Evolutionary conservation across 2,329 filamentous ascomycete species (phyloP), one percentile per base, ranked within the genome.

Genomic region (Fusarium aywerte): DNA sequence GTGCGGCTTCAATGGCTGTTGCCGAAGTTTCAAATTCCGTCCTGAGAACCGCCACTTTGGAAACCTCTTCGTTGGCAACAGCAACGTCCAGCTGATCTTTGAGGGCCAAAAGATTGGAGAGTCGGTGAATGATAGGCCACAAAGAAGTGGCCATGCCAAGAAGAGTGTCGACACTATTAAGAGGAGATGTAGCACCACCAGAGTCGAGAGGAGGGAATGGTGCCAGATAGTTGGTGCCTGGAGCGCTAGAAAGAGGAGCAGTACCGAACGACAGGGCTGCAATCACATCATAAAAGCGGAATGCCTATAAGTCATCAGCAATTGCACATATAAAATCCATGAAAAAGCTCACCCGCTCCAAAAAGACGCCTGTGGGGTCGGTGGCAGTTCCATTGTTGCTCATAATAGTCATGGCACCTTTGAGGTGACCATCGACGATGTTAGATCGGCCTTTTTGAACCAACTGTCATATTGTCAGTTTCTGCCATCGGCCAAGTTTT

Each of bases 211-310:
- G 80, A 16, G 84, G 80, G 36, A 84, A 78, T 2, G 83, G 82
- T 4, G 82, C 74, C 4, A 84, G 77, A 23, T 81, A 80, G 16
- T 81, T 80, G 7, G 80, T 79, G 13, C 81, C 80, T 4, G 84
- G 82, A 4, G 83, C 80, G 13, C 78, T 81, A 2, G 85, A 84
- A 13, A 88, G 79, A 3, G 87, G 86, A 6, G 85, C 79, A 13
- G 84, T 87, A 54, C 86, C 86, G 49, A 89, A 82, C 0, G 87
- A 89, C 29, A 90, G 77, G 2, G 87, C 87, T 7, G 87, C 84
- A 56, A 89, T 89, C 21, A 89, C 87, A 72, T 89, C 87, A 76
- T 89, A 89, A 69, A 89, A 89, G 7, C 85, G 83, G 68, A 89
- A 90, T 2, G 87, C 86, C 87, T 89, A 54, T 29, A 32, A 23